Evolutionary conservation across 1,139 yeast genomes (phyloP), one percentile per base, ranked within the genome.

Genomic region (Hemisphaericaspora subhashii): DNA sequence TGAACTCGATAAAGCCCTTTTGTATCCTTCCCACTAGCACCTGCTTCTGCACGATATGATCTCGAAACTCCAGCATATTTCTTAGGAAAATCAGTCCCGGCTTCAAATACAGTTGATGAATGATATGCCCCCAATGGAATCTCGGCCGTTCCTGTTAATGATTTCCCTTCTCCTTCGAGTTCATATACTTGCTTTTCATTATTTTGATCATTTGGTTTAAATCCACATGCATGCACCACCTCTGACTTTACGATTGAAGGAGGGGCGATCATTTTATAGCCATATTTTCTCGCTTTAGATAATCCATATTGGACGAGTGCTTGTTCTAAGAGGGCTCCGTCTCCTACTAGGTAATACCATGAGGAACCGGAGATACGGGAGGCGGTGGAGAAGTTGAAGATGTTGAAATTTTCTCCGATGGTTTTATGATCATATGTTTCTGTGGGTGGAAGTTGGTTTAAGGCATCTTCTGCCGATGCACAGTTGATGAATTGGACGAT

Each of bases 21-120:
- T 0, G 98, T 88, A 49, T 89, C 97, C 48, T 78, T 79, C 1
- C 99, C 99, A 43, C 96, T 76, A 2, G 98, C 94, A 1, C 98
- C 98, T 0, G 98, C 98, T 58, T 94, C 99, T 0, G 98, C 96
- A 47, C 99, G 73, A 56, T 82, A 94, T 45, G 96, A 81, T 49
- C 98, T 72, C 35, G 95, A 85, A 1, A 88, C 74, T 0, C 98
- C 99, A 9, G 83, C 95, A 35, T 78, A 74, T 51, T 77, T 79
- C 12, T 66, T 50, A 0, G 95, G 89, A 10, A 72, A 53, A 0
- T 62, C 62, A 26, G 49, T 56, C 3, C 45, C 40, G 4, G 50
- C 37, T 13, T 53, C 53, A 27, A 66, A 55, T 5, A 43, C 44
- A 13, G 57, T 46, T 3, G 67, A 62, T 1, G 70, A 61, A 46